Evolutionary conservation across 2,329 filamentous ascomycete species (phyloP), one percentile per base, ranked within the genome.

Genomic region (Paecilomyces fulvus): DNA sequence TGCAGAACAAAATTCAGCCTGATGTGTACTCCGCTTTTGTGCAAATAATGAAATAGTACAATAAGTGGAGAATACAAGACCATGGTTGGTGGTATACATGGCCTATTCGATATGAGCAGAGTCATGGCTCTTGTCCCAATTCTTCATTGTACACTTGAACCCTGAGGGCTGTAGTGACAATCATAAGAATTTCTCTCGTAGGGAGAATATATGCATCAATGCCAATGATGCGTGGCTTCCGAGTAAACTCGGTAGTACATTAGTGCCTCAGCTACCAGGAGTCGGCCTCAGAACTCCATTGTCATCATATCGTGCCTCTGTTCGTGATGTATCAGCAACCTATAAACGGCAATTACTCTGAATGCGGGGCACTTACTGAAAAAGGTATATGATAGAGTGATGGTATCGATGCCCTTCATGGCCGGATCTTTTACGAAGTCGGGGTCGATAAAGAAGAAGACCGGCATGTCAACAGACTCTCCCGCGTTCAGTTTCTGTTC

Each of bases 401-500:
- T 91, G 1, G 92, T 96, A 76, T 96, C 90, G 60, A 99, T 90
- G 0, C 88, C 89, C 74, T 83, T 89, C 92, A 96, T 97, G 61
- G 88, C 92, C 53, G 92, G 78, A 73, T 99, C 94, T 64, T 88
- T 92, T 58, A 92, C 80, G 76, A 99, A 87, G 69, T 97, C 94
- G 0, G 94, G 94, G 69, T 99, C 94, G 62, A 99, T 88, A 74
- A 97, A 99, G 76, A 99, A 99, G 75, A 99, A 99, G 0, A 99
- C 95, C 0, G 94, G 95, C 95, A 99, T 99, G 73, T 99, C 94
- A 55, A 99, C 94, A 49, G 91, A 94, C 80, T 99, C 95, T 49
- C 92, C 92, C 5, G 92, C 92, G 70, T 94, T 92, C 62, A 99
- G 75, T 59, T 95, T 82, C 80, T 99, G 94, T 72, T 91, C 92